phyloP scores from a whole-genome alignment of 2,329 filamentous ascomycete species.

The Phoma herbarum region DNA sequence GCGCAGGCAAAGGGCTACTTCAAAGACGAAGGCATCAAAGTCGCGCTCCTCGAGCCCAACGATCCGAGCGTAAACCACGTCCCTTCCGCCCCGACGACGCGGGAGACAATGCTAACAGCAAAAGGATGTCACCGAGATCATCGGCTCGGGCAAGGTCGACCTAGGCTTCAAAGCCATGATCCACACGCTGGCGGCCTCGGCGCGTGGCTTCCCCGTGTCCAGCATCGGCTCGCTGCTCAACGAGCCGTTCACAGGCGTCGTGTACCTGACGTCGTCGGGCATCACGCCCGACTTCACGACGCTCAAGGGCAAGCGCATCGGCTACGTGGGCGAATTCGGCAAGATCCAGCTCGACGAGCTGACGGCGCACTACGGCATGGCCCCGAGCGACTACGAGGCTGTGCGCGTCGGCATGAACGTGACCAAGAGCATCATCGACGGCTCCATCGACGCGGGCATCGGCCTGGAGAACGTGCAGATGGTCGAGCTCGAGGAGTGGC shows the following conservation, averaged over 20 bases:
- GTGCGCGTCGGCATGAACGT: slow-evolving; percentile 85
- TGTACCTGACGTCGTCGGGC: slow-evolving; percentile 77
- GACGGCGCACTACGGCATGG: slow-evolving; percentile 79
- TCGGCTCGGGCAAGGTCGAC: slow-evolving; percentile 78
- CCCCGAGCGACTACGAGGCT: slow-evolving; percentile 75
- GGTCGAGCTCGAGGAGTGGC: slow-evolving; percentile 83
- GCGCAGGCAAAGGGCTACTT: slow-evolving; percentile 80
- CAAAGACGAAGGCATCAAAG: slow-evolving; percentile 77
- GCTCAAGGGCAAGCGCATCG: slow-evolving; percentile 78
- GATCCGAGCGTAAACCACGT: slow-evolving; percentile 69
- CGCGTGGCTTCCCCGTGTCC: slow-evolving; percentile 74
- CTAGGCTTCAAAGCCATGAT: slow-evolving; percentile 88
- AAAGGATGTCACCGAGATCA: slow-evolving; percentile 81
- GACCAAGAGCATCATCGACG: slow-evolving; percentile 76
- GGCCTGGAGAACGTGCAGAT: slow-evolving; percentile 84
- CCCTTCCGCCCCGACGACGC: neutral
- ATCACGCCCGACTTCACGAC: slow-evolving; percentile 79
- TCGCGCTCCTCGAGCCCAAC: slow-evolving; percentile 79
- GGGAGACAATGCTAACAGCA: slow-evolving; percentile 24
- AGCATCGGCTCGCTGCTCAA: slow-evolving; percentile 80
- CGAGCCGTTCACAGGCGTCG: slow-evolving; percentile 80
- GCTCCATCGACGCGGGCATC: slow-evolving; percentile 77
- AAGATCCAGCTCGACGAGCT: slow-evolving; percentile 86
- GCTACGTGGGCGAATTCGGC: slow-evolving; percentile 82
- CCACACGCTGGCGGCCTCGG: slow-evolving; percentile 80